Evolutionary conservation across 208 protist genomes (phyloP), one percentile per base, ranked within the genome.

Genomic region (Dictyostelium gargantuum): DNA sequence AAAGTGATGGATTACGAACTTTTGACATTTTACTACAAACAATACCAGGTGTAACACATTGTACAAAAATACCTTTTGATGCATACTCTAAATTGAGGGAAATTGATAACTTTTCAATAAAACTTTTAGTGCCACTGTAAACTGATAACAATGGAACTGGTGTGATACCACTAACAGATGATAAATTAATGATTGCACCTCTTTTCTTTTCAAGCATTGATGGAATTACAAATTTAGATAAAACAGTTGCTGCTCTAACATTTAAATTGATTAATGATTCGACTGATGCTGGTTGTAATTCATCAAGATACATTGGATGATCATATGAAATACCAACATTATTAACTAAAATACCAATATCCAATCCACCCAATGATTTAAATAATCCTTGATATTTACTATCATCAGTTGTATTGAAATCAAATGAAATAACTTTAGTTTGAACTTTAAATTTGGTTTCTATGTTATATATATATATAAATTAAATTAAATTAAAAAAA

Each of bases 301-400:
- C 96, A 40, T 98, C 94, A 80, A 98, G 98, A 93, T 97, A 98
- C 94, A 98, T 97, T 40, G 98, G 96, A 92, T 98, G 98, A 38
- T 92, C 93, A 94, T 98, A 98, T 94, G 97, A 98, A 21, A 98
- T 94, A 52, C 98, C 98, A 6, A 98, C 98, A 89, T 98, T 98
- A 92, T 98, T 98, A 19, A 98, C 96, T 44, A 95, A 82, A 11
- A 95, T 29, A 80, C 93, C 93, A 70, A 95, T 61, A 52, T 93
- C 76, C 23, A 91, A 56, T 32, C 44, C 40, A 35, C 32, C 11
- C 56, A 92, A 23, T 46, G 13, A 40, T 3, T 80, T 72, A 42
- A 96, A 95, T n/a, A 98, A 93, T 38, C 79, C 79, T 48, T 93
- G 48, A 86, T 97, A 98, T 75, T 96, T 95, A 56, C 93, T 44